Base-by-base conservation (phyloP, 371 early-diverging fungal genomes). In the Mucor saturninus region DNA sequence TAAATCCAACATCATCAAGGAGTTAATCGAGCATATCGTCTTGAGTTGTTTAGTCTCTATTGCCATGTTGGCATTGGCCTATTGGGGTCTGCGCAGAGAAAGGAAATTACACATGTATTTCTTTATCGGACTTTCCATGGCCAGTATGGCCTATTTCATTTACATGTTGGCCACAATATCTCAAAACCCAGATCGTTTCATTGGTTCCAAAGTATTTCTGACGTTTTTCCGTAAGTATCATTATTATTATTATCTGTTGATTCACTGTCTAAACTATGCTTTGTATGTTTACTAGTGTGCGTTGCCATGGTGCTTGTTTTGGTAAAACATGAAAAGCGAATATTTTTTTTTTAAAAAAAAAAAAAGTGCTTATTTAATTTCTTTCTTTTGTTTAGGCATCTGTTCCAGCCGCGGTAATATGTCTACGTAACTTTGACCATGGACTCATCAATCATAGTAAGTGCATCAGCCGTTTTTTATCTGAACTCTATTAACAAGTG, bases 21-120 rank as follows among this genome's bases (percentile, higher is more conserved):
- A 78, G 53, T 29, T 80, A 31, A 69, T 80, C 32, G 73, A 73
- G 61, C 82, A 94, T 51, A 95, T 95, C 7, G 79, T 94, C 31
- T 84, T 89, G 7, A 88, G 93, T 40, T 79, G 95, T 49, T 86
- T 92, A 0, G 66, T 90, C 13, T 89, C 92, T 13, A 68, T 94
- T 43, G 45, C 79, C 14, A 86, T 93, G 55, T 74, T 95, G 32
- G 73, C 83, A 14, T 54, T 89, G 28, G 95, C 93, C 11, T 85
- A 91, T 51, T 93, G 88, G 72, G 93, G 91, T 5, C 55, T 75
- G 15, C 61, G 66, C 39, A 64, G 72, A 37, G 93, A 92, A 71
- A 79, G 84, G 61, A 80, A 74, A 59, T 37, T 65, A 13, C 75
- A 81, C 21, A 86, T 91, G 81, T 72, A 72, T 57, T 46, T 71